Evolutionary conservation across 2,329 filamentous ascomycete genomes (phyloP).

Genomic region (Aspergillus ustus): DNA sequence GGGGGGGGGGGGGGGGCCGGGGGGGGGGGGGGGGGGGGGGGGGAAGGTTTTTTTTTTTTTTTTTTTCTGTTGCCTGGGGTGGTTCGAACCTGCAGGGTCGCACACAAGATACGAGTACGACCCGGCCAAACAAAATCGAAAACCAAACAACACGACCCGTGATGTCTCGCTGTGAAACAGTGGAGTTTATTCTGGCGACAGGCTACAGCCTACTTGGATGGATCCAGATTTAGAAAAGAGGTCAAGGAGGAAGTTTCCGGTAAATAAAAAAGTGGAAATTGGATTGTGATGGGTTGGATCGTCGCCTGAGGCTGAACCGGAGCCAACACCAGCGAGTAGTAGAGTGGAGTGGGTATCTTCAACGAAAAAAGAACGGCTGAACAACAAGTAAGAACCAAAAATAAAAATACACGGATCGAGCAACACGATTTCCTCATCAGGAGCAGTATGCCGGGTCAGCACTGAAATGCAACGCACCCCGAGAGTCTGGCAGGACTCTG

Average conservation of each 20-base stretch:
- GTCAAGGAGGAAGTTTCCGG: neutral
- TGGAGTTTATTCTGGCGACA: neutral
- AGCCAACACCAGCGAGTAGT: neutral
- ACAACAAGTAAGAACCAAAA: neutral
- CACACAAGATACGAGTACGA: too few relatives aligned
- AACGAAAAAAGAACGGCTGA: neutral
- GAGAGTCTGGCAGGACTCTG: neutral
- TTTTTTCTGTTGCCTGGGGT: too few relatives aligned
- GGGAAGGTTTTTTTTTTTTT: too few relatives aligned
- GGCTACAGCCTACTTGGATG: neutral
- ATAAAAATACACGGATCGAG: neutral
- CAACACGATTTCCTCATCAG: neutral
- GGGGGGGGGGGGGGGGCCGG: too few relatives aligned
- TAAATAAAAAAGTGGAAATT: neutral
- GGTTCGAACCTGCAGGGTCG: too few relatives aligned
- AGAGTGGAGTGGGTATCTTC: constrained; percentile 4
- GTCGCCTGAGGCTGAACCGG: neutral
- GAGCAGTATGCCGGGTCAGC: neutral
- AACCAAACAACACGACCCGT: too few relatives aligned
- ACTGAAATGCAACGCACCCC: neutral
- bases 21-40: too few relatives aligned
- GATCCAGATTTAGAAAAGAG: neutral
- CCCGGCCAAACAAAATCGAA: too few relatives aligned
- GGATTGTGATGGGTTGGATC: neutral
- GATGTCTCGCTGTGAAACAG: too few relatives aligned